These are phyloP conservation scores for Sporisorium iseilematis-ciliati DNA, from an alignment of 1,284 basidiomycete species.

Conservation along the genomic window DNA sequence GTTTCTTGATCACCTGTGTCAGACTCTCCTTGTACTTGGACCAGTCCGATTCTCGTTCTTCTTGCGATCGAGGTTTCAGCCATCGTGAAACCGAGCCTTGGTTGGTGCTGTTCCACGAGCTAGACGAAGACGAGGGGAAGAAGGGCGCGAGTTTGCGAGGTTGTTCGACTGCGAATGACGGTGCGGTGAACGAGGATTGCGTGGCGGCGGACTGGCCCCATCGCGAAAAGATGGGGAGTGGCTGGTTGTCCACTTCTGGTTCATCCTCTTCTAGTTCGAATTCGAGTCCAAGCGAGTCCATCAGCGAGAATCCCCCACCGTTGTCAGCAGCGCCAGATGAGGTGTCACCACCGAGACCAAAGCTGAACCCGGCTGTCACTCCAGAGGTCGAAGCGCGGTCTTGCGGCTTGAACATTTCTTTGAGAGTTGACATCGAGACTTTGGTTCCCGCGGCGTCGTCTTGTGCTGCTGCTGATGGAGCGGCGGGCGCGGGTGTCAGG, in stretches of 20 bases:
- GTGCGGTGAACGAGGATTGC: conserved; percentile 7
- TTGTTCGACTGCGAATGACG: conserved; percentile 1
- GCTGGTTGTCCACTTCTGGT: conserved; percentile 4
- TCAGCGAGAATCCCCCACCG: conserved; percentile 53
- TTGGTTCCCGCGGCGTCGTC: conserved; percentile 12
- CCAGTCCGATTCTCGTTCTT: conserved; percentile 51
- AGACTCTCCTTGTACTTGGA: conserved; percentile 36
- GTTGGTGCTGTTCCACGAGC: conserved; percentile 22
- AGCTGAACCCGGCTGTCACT: conserved; percentile 26
- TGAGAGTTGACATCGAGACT: conserved; percentile 54
- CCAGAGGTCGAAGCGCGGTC: conserved; percentile 21
- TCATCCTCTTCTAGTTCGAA: conserved; percentile 53
- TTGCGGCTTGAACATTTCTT: conserved; percentile 66
- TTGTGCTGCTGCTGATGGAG: not conserved
- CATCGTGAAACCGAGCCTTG: conserved; percentile 38
- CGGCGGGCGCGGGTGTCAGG: not conserved
- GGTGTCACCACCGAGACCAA: conserved; percentile 15
- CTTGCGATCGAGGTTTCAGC: conserved; percentile 34
- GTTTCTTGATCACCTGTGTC: conserved; percentile 57
- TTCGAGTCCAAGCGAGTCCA: conserved; percentile 57
- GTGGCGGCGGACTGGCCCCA: not conserved
- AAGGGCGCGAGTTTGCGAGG: conserved; percentile 11
- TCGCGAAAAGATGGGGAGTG: not conserved
- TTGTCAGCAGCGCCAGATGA: conserved; percentile 11
- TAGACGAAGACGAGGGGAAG: conserved; percentile 20